These are phyloP conservation scores for Parasitella parasitica DNA, from an alignment of 371 early-diverging fungal genomes.

Conservation along the genomic window DNA sequence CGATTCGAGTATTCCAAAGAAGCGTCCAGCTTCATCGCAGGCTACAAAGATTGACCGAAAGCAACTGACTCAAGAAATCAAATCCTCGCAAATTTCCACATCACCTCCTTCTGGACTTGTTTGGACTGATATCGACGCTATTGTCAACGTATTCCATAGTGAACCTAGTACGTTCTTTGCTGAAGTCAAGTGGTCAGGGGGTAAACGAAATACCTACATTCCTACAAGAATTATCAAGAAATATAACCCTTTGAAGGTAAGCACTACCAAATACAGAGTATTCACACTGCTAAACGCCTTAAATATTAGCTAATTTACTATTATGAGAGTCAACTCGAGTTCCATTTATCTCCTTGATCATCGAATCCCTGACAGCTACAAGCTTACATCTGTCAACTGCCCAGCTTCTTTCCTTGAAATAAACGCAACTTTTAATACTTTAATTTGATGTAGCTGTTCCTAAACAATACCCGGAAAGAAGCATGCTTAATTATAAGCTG, in stretches of 20 bases:
- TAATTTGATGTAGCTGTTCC: too few relatives aligned
- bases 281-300: too few relatives aligned
- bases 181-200: slow-evolving; percentile 16
- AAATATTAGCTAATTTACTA: neutral
- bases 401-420: too few relatives aligned
- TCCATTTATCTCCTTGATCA: neutral
- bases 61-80: neutral
- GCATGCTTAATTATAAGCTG: too few relatives aligned
- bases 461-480: too few relatives aligned
- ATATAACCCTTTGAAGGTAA: slow-evolving; percentile 12
- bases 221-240: slow-evolving; percentile 17
- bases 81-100: slow-evolving; percentile 1
- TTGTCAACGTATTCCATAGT: slow-evolving; percentile 14
- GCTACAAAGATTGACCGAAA: neutral
- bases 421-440: too few relatives aligned
- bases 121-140: slow-evolving; percentile 15
- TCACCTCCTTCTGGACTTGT: slow-evolving; percentile 11
- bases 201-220: slow-evolving; percentile 4
- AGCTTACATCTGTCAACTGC: too few relatives aligned
- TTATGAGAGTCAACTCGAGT: neutral
- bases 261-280: neutral
- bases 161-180: slow-evolving; percentile 11
- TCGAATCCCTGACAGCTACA: too few relatives aligned
- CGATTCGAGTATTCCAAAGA: neutral
- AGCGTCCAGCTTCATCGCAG: neutral